Percentiles rank a stretch among this genome's conserved stretches.
phyloP scores from a whole-genome alignment of 2,329 filamentous ascomycete genomes.

The Colletotrichum coccodes region DNA sequence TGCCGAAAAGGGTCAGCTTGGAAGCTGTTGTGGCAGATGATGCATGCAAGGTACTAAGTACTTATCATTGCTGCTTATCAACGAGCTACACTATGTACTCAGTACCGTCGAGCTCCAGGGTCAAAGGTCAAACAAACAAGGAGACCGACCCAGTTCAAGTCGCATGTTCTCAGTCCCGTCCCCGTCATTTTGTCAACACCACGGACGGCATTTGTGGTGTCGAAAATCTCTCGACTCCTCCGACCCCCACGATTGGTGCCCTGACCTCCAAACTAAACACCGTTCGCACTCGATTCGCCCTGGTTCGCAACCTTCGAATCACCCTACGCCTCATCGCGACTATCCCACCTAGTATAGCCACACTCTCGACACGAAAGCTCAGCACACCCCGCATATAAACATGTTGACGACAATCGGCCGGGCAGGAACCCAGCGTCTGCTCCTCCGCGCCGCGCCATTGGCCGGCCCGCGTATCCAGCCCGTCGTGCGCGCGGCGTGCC shows the following conservation, averaged over 20 bases:
- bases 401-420: slow-evolving; percentile 55
- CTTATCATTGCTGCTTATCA: not conserved
- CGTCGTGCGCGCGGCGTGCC: slow-evolving; percentile 34
- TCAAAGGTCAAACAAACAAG: slow-evolving; percentile 26
- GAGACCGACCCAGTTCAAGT: slow-evolving; percentile 21
- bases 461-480: slow-evolving; percentile 34
- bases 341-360: not conserved
- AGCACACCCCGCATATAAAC: not conserved
- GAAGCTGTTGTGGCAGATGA: not conserved
- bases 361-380: slow-evolving; percentile 3
- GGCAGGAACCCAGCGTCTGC: slow-evolving; percentile 48
- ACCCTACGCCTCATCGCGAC: not conserved
- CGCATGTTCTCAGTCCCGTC: slow-evolving; percentile 15
- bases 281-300: slow-evolving; percentile 3
- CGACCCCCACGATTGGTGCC: slow-evolving; percentile 6
- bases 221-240: not conserved
- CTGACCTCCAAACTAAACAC: not conserved
- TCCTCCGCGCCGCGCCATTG: slow-evolving; percentile 36
- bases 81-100: not conserved
- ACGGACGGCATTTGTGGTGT: slow-evolving; percentile 17
- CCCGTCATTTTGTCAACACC: slow-evolving; percentile 26
- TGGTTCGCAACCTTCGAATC: not conserved
- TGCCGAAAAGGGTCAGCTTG: slow-evolving; percentile 28
- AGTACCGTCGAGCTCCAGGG: slow-evolving; percentile 16
- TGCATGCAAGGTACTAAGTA: not conserved